A percentile compares a stretch with the other conserved stretches of the same genome.
phyloP scores from a whole-genome alignment of 768 basidiomycete genomes.

The Hygrocybe punicea region DNA sequence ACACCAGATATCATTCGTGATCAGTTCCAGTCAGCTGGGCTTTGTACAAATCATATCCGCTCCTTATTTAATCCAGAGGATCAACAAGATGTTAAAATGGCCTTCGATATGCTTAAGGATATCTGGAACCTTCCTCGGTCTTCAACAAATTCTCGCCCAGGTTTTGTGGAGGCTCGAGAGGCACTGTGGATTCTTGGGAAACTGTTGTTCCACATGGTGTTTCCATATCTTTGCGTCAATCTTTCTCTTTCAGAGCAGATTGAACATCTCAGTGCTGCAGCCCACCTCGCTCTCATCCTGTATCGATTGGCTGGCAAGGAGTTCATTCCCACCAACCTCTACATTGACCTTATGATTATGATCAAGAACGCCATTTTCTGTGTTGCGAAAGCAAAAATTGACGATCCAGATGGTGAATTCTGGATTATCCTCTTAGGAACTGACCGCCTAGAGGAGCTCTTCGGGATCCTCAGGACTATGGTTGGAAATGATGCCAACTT shows the following conservation, averaged over 20 bases:
- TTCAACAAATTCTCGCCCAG: conserved; percentile 9
- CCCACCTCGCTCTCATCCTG: conserved; percentile 25
- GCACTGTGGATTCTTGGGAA: conserved; percentile 22
- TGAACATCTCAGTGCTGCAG: conserved; percentile 28
- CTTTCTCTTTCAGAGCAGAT: conserved; percentile 34
- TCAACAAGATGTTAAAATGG: conserved; percentile 31
- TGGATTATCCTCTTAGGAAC: conserved; percentile 38
- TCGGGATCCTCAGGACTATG: conserved; percentile 32
- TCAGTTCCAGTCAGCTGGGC: conserved; percentile 19
- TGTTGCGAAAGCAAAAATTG: conserved; percentile 35
- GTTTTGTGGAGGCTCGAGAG: conserved; percentile 13
- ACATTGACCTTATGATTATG: conserved; percentile 34
- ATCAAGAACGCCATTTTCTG: conserved; percentile 40
- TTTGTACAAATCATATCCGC: conserved; percentile 8
- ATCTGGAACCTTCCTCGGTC: conserved; percentile 25
- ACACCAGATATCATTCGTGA: conserved; percentile 18
- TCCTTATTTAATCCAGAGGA: conserved; percentile 28
- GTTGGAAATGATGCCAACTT: conserved; percentile 27
- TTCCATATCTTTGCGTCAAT: conserved; percentile 30
- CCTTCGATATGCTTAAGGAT: conserved; percentile 21
- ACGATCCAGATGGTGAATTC: conserved; percentile 21
- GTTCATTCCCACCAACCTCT: conserved; percentile 29
- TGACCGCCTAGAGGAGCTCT: conserved; percentile 33
- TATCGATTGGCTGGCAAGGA: not conserved
- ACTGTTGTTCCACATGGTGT: conserved; percentile 22